Evolutionary conservation across 306 rosid genomes (phyloP), one percentile per base, ranked within the genome.

Genomic region (Gillenia trifoliata): DNA sequence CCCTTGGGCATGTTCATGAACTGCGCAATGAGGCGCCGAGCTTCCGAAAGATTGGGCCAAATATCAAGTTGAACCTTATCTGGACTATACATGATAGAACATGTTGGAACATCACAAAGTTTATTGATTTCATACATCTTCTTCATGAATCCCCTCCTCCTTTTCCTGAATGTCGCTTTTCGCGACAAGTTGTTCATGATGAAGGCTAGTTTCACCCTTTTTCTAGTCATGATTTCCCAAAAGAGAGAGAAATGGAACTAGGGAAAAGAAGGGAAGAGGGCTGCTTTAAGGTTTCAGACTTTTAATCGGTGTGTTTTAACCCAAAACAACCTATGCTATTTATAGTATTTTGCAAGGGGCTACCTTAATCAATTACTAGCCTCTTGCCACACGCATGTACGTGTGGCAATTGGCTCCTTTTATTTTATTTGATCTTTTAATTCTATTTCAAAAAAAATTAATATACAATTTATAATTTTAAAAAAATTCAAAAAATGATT

Each of bases 81-180:
- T 3, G 87, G 86, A 61, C 79, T 83, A 1, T 77, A 77, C 20
- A 93, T 76, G 20, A 93, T 73, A 4, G 90, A 90, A 12, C 93
- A 90, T 0, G 91, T 89, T 1, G 83, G 77, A 49, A 90, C 74
- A 16, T 78, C 95, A 34, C 96, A 90, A 0, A 89, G 88, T 12
- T 86, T 84, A 20, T 74, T 80, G 3, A 93, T 81, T 56, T 89
- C 98, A 5, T 43, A 64, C 36, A 86, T 77, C 79, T 85, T 90
- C 75, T 90, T 92, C 38, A 86, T 9, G 3, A 92, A 67, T 10
- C 94, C 91, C 70, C 64, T 87, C 86, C 86, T 89, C 79, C 89
- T 83, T 84, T 89, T 89, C 86, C 83, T 86, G 68, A 61, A 90
- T 0, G 90, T 87, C 7, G 86, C 81, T 69, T 90, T 92, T 49